These are phyloP conservation scores for Xanthoconium separans DNA, from an alignment of 1,284 basidiomycete genomes.

Conservation along the genomic window DNA sequence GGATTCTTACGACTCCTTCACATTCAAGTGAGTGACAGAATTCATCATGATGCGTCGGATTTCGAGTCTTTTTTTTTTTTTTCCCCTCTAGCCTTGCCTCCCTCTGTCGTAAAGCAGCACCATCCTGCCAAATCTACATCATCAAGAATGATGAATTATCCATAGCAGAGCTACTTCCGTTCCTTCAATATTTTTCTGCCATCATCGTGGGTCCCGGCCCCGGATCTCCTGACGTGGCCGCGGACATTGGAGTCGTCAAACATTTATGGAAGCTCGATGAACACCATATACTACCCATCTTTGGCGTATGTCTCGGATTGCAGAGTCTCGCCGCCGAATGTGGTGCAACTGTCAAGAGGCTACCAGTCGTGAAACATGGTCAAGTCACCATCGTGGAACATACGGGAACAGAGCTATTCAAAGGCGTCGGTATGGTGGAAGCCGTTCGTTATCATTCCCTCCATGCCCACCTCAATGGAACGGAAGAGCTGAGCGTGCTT, in stretches of 20 bases:
- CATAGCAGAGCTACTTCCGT: constrained; percentile 47
- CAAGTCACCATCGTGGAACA: constrained; percentile 73
- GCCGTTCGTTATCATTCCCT: constrained; percentile 89
- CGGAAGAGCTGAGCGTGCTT: constrained; percentile 54
- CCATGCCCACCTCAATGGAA: constrained; percentile 48
- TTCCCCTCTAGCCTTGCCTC: constrained; percentile 54
- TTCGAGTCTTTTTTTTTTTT: too few species aligned
- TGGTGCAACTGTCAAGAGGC: constrained; percentile 59
- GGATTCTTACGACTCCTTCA: constrained; percentile 86
- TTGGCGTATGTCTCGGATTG: constrained; percentile 90
- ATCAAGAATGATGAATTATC: constrained; percentile 68
- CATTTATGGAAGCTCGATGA: constrained; percentile 64
- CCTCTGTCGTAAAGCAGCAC: constrained; percentile 58
- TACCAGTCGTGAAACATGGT: constrained; percentile 75
- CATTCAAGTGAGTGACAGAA: constrained; percentile 65
- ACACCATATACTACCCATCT: constrained; percentile 62
- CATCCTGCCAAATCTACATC: constrained; percentile 59
- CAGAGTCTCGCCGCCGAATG: constrained; percentile 85
- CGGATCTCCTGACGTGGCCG: constrained; percentile 65
- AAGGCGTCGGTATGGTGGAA: constrained; percentile 54
- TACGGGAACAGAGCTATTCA: constrained; percentile 57
- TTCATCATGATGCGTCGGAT: too few species aligned
- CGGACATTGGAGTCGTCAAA: constrained; percentile 66
- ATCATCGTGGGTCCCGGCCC: constrained; percentile 79
- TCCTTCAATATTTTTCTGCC: constrained; percentile 62